phyloP scores from a whole-genome alignment of 2,329 filamentous ascomycete species.

The Fusarium buxicola region DNA sequence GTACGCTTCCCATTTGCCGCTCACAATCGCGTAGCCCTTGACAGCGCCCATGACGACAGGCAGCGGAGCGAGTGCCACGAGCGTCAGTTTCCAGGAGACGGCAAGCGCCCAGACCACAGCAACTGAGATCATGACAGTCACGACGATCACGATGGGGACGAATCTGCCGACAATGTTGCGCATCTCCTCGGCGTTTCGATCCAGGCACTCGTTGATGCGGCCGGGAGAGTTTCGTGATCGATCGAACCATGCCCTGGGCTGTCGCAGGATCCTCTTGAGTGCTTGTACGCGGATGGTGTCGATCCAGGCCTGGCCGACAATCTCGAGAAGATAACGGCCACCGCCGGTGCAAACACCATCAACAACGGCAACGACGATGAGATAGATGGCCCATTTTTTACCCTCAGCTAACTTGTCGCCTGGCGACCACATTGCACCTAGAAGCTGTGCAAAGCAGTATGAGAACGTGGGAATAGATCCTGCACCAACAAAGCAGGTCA shows the following conservation, averaged over 20 bases:
- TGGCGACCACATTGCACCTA: conserved; percentile 74
- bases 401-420: conserved; percentile 62
- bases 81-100: conserved; percentile 82
- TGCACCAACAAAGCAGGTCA: conserved; percentile 72
- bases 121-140: conserved; percentile 73
- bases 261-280: conserved; percentile 76
- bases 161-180: conserved; percentile 84
- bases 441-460: conserved; percentile 77
- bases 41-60: conserved; percentile 77
- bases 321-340: conserved; percentile 78
- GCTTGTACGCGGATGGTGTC: conserved; percentile 76
- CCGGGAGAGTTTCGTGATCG: conserved; percentile 71
- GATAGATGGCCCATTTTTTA: conserved; percentile 74
- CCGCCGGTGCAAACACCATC: conserved; percentile 75
- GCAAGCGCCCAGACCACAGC: conserved; percentile 79
- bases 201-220: conserved; percentile 76
- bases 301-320: conserved; percentile 80
- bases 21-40: conserved; percentile 72
- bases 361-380: conserved; percentile 74
- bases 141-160: conserved; percentile 74
- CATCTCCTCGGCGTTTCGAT: conserved; percentile 89
- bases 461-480: conserved; percentile 80
- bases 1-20: conserved; percentile 76
- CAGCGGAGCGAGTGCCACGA: conserved; percentile 77
- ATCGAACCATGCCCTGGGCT: conserved; percentile 85